These are phyloP conservation scores for Saturnispora gosingensis DNA, from an alignment of 805 yeast species.

Conservation along the genomic window DNA sequence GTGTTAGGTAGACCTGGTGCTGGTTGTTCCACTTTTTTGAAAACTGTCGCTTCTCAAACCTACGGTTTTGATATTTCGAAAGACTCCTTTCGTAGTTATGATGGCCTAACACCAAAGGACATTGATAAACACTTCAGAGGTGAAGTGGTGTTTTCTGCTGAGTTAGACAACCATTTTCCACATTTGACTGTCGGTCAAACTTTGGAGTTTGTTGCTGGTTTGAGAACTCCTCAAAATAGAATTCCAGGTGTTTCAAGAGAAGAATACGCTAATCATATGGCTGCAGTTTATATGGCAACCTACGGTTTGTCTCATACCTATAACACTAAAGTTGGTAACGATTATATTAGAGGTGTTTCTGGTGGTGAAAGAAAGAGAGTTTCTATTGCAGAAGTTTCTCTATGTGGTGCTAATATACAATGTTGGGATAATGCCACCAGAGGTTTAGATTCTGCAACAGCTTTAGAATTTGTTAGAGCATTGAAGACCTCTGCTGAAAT, in stretches of 20 bases:
- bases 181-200: slow-evolving; percentile 61
- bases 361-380: slow-evolving; percentile 65
- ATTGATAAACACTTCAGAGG: slow-evolving; percentile 49
- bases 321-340: slow-evolving; percentile 55
- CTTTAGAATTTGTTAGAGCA: slow-evolving; percentile 52
- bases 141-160: slow-evolving; percentile 64
- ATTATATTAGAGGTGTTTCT: slow-evolving; percentile 53
- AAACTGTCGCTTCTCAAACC: slow-evolving; percentile 49
- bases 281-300: slow-evolving; percentile 30
- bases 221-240: slow-evolving; percentile 56
- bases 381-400: slow-evolving; percentile 47
- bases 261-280: slow-evolving; percentile 42
- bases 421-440: slow-evolving; percentile 66
- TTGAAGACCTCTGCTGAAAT: slow-evolving; percentile 46
- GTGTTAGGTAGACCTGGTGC: slow-evolving; percentile 78
- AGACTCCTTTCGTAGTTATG: slow-evolving; percentile 40
- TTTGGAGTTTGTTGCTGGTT: slow-evolving; percentile 48
- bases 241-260: slow-evolving; percentile 51
- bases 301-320: slow-evolving; percentile 38
- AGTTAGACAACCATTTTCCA: slow-evolving; percentile 59
- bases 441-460: slow-evolving; percentile 66
- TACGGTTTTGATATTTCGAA: slow-evolving; percentile 46
- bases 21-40: slow-evolving; percentile 64
- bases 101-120: slow-evolving; percentile 45
- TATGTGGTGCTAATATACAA: slow-evolving; percentile 33